Evolutionary conservation across 495 filamentous ascomycete genomes (phyloP), one percentile per base, ranked within the genome.

Genomic region (Xeromyces bisporus): DNA sequence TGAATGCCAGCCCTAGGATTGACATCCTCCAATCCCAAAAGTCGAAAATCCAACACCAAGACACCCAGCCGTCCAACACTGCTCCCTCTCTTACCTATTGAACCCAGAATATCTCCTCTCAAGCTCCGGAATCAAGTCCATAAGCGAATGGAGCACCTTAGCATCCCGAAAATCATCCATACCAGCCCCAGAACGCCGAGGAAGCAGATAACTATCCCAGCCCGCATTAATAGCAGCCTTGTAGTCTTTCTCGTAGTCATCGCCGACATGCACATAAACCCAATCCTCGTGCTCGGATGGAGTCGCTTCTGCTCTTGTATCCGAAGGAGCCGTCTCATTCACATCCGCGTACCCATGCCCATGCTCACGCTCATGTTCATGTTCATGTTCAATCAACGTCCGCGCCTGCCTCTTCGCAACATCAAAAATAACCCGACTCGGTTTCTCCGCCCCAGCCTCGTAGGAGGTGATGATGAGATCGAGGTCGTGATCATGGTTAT

Each of bases 381-480:
- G 71, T 37, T 85, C 78, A 39, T 83, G 3, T 1, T 8, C 18
- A 0, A 34, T 33, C 15, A 57, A 17, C 16, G 30, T 29, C n/a
- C 23, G 29, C 17, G 64, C 61, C 38, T 62, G 50, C 1, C 51
- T 43, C 35, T 53, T 58, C 1, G 75, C 77, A 8, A 73, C 66
- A 17, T 71, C 53, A 36, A 79, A 89, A 18, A 86, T 78, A 10
- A 51, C 14, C 4, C 34, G 42, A 40, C 69, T 53, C 1, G 81
- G 81, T 50, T 89, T 89, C 41, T 69, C 67, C 16, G 47, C 50
- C 0, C 77, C 81, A 10, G 73, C 71, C 38, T 85, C 78, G 40
- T 84, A 86, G 34, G 76, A 81, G 26, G 80, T 64, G 15, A 71
- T 65, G 1, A 77, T 56, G 33, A 86, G 69, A 37, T 77, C 67